Evolutionary conservation across 31 red algal species (phyloP), one percentile per base, ranked within the genome.

Genomic region (Odonthalia washingtoniensis): DNA sequence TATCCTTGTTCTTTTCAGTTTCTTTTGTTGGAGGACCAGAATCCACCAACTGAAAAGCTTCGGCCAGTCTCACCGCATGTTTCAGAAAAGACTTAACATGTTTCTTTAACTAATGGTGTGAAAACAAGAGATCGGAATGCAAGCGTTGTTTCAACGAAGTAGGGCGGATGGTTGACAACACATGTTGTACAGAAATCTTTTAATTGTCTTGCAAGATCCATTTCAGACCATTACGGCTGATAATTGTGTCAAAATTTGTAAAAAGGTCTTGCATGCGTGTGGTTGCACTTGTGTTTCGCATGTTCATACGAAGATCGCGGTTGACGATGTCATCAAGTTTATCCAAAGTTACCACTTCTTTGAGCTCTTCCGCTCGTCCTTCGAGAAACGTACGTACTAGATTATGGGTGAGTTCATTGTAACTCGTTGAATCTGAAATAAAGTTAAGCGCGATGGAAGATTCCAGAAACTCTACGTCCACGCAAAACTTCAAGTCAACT

Each of bases 161-260:
- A 60, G 76, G 0, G 0, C 24, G 14, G 27, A 80, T 1, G 26
- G 76, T 0, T 28, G 76, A 80, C 32, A 53, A 31, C 38, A 80
- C 43, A 60, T 80, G 76, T 44, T 14, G 27, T 6, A 80, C 46
- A 44, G 43, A 21, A 80, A 80, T 0, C 0, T 80, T 80, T 31
- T 44, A 44, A 44, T 80, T n/a, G n/a, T n/a, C n/a, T n/a, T n/a
- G n/a, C n/a, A n/a, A n/a, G n/a, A n/a, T n/a, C n/a, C n/a, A n/a
- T 80, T 21, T 80, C n/a, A 0, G 21, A 14, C 76, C 14, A 44
- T 80, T 0, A 21, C 45, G 0, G 42, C 76, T 38, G 3, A 61
- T 38, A 21, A 60, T 46, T 57, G 0, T 44, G 46, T 80, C 0
- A 36, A 57, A 80, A 4, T 26, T 17, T 14, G 1, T 24, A 24